Evolutionary conservation across 345 rosid species (phyloP), one percentile per base, ranked within the genome.

Genomic region (Brassica cretica): DNA sequence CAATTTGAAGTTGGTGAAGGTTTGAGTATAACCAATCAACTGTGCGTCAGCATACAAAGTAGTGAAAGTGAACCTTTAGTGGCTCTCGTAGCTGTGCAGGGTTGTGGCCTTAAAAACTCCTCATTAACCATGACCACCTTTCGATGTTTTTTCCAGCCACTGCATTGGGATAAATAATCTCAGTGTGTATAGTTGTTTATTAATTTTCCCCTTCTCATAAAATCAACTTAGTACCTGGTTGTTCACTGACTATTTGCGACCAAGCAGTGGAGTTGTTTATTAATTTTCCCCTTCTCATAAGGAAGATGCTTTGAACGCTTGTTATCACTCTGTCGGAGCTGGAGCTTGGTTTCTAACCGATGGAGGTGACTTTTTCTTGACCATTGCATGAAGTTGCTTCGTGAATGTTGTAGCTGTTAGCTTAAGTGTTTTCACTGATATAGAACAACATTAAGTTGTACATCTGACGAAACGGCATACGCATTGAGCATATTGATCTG

Each of bases 401-500:
- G 14, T 41, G 49, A 41, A 41, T 41, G 49, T 41, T 41, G 49
- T 41, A 41, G 14, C 10, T 41, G 14, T 10, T 41, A 41, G 14
- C 49, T 9, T 41, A 2, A 41, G 49, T 41, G 49, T 41, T 2
- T 41, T 41, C 49, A 41, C 49, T 41, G 49, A 41, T 9, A 10
- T 41, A 41, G 49, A 41, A 41, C 14, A 35, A 41, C 49, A 41
- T 41, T 41, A 10, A 41, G 14, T 9, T 41, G 49, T 41, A 41
- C 1, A 41, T 41, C 49, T 41, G 49, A 41, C 49, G 49, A 35
- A 11, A 41, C 49, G 12, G 49, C 49, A 9, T 41, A 41, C 49
- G 49, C n/a, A 41, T 41, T 11, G 49, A 41, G 41, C 78, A 90
- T 73, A 80, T 93, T 93, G 69, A 93, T 86, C 82, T 89, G 91